Evolutionary conservation across 805 yeast genomes (phyloP).

Genomic region (Sungouiella blattae): DNA sequence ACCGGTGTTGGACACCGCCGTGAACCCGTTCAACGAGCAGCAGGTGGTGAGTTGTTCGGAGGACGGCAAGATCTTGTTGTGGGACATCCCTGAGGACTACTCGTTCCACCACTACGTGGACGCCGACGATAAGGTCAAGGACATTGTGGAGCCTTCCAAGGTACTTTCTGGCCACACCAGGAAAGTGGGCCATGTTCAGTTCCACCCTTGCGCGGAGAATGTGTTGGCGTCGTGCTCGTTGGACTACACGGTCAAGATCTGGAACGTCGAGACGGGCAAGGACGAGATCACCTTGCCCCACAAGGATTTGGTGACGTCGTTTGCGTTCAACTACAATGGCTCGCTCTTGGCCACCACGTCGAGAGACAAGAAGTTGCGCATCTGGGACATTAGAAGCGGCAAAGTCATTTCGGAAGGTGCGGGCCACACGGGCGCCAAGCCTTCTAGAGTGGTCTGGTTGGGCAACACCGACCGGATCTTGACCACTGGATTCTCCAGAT

Average conservation of each 20-base stretch:
- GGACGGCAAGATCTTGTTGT: slow-evolving; percentile 61
- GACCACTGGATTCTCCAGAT: slow-evolving; percentile 91
- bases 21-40: slow-evolving; percentile 83
- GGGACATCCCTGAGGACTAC: slow-evolving; percentile 85
- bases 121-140: slow-evolving; percentile 55
- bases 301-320: slow-evolving; percentile 88
- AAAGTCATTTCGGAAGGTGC: slow-evolving; percentile 75
- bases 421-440: slow-evolving; percentile 92
- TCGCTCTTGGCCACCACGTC: slow-evolving; percentile 81
- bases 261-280: slow-evolving; percentile 81
- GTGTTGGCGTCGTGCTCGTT: slow-evolving; percentile 87
- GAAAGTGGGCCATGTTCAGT: slow-evolving; percentile 89
- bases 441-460: slow-evolving; percentile 84
- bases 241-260: slow-evolving; percentile 86
- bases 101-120: slow-evolving; percentile 60
- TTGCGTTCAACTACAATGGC: slow-evolving; percentile 89
- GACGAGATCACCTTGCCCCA: slow-evolving; percentile 73
- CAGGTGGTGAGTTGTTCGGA: slow-evolving; percentile 34
- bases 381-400: slow-evolving; percentile 86
- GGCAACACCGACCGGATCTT: slow-evolving; percentile 81
- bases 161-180: slow-evolving; percentile 81
- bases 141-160: slow-evolving; percentile 63
- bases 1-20: slow-evolving; percentile 91
- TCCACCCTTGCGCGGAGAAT: slow-evolving; percentile 84
- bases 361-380: slow-evolving; percentile 83